These are phyloP conservation scores for Sphenostylis stenocarpa DNA, from an alignment of 306 rosid genomes.

Conservation along the genomic window DNA sequence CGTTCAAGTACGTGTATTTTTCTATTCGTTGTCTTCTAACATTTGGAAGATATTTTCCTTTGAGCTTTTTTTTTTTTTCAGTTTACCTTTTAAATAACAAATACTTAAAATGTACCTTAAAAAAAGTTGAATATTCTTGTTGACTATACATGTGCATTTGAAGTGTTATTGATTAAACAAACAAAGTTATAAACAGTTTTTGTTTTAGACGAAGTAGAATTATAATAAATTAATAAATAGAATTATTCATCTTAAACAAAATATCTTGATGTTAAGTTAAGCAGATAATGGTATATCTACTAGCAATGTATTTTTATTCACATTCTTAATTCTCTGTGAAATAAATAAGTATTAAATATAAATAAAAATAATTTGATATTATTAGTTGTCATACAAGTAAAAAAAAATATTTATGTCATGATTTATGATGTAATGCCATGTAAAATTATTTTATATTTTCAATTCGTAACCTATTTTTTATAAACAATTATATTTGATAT, in stretches of 20 bases:
- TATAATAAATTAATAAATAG: background rate
- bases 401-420: too few species aligned
- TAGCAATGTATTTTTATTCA: background rate
- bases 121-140: background rate
- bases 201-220: background rate
- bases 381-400: too few species aligned
- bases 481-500: background rate
- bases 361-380: background rate
- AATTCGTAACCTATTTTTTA: too few species aligned
- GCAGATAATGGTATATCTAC: background rate
- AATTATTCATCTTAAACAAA: background rate
- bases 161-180: background rate
- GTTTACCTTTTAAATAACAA: background rate
- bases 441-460: too few species aligned
- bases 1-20: background rate
- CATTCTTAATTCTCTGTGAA: background rate
- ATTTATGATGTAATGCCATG: too few species aligned
- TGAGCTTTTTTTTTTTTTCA: background rate
- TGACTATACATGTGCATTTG: background rate
- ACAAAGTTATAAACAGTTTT: background rate
- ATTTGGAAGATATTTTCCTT: background rate
- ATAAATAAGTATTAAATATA: background rate
- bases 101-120: background rate
- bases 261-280: background rate
- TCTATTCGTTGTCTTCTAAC: background rate